These are phyloP conservation scores for Amylocarpus encephaloides DNA, from an alignment of 2,329 filamentous ascomycete species.

Conservation along the genomic window DNA sequence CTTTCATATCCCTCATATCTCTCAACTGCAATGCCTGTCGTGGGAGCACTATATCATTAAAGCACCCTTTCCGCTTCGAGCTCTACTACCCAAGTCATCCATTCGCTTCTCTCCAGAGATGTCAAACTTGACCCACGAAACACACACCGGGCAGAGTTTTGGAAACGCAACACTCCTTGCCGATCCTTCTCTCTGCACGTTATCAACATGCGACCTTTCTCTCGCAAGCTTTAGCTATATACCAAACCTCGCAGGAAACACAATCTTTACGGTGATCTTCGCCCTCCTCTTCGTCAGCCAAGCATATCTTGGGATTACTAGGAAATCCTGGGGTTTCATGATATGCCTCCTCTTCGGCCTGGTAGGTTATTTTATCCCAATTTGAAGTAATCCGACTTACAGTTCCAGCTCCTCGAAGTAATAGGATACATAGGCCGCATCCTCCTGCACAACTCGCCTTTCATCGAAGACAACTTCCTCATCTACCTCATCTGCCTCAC, in stretches of 20 bases:
- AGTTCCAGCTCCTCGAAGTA: not conserved
- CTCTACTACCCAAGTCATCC: too few species aligned
- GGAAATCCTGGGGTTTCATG: not conserved
- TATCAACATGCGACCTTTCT: not conserved
- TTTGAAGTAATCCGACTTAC: not conserved
- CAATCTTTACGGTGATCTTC: not conserved
- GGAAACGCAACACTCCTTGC: not conserved
- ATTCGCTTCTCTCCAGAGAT: too few species aligned
- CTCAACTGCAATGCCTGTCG: too few species aligned
- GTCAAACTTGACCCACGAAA: too few species aligned
- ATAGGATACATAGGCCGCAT: not conserved
- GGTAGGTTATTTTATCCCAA: not conserved
- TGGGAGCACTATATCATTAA: too few species aligned
- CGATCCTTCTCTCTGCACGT: not conserved
- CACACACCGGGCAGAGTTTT: too few species aligned
- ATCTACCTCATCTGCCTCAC: slow-evolving; percentile 49
- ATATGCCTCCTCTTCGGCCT: not conserved
- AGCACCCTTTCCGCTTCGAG: too few species aligned
- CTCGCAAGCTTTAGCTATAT: not conserved
- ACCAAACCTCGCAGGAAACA: not conserved
- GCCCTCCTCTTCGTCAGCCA: not conserved
- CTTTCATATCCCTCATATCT: too few species aligned
- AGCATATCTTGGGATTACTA: not conserved
- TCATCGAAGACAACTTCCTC: slow-evolving; percentile 35
- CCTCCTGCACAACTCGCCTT: not conserved